phyloP scores from a whole-genome alignment of 2,329 filamentous ascomycete species.

The Aaosphaeria arxii region DNA sequence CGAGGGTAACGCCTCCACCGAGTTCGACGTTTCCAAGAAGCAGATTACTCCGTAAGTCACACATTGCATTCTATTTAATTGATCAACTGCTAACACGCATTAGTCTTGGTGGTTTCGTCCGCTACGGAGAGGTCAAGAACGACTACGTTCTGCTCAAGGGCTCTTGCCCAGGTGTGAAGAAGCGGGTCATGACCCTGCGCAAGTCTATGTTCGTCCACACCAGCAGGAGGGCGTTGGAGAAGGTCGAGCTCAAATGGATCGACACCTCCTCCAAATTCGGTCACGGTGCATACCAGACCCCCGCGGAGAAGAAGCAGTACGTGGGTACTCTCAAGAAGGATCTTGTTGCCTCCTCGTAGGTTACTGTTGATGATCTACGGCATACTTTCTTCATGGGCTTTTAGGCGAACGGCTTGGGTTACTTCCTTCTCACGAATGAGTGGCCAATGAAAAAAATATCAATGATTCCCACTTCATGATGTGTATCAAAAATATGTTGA shows the following conservation, averaged over 20 bases:
- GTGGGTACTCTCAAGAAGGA: constrained; percentile 99
- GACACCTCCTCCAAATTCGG: constrained; percentile 99
- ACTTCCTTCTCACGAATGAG: constrained; percentile 31
- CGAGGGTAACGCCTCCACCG: constrained; percentile 89
- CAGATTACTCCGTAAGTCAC: constrained; percentile 95
- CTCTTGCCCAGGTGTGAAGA: constrained; percentile 96
- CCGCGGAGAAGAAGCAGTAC: constrained; percentile 96
- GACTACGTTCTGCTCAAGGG: constrained; percentile 99
- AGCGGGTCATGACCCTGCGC: constrained; percentile 97
- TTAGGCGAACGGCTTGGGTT: constrained; percentile 38
- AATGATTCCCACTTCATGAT: constrained; percentile 37
- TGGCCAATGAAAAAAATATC: constrained; percentile 29
- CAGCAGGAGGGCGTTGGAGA: constrained; percentile 92
- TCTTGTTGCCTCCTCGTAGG: constrained; percentile 56
- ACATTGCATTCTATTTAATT: not conserved
- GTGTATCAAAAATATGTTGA: too few species aligned
- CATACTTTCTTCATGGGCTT: constrained; percentile 33
- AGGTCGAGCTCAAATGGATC: constrained; percentile 99
- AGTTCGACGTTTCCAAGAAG: constrained; percentile 98
- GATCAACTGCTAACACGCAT: constrained; percentile 35
- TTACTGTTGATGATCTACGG: constrained; percentile 22
- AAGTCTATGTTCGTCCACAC: constrained; percentile 99
- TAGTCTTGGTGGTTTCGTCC: constrained; percentile 98
- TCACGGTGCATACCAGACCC: constrained; percentile 99
- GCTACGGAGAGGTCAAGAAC: constrained; percentile 99